Base-by-base conservation (phyloP, 768 basidiomycete genomes). In the Tylopilus rubrobrunneus region DNA sequence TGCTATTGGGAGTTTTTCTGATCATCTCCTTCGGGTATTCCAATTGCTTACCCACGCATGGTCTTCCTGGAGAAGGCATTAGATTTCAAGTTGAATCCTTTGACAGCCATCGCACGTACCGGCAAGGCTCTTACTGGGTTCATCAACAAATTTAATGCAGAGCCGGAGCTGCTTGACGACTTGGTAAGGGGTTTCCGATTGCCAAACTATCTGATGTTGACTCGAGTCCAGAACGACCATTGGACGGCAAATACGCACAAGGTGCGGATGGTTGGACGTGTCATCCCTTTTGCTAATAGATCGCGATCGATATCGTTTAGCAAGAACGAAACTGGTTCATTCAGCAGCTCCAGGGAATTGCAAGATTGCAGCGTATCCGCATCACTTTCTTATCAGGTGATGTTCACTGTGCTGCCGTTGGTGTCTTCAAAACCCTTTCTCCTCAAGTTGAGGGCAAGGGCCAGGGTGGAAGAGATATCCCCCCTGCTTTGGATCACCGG, bases 151-250 rank as follows among this genome's bases (percentile, higher is more conserved):
- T 94, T 93, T 70, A 93, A 94, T 68, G 81, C 81, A n/a, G 89
- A 91, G 42, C 89, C 94, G 0, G 97, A 98, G 71, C 73, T 99
- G 28, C 78, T 98, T 51, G 96, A 98, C 70, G 96, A 99, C 72
- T 74, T 95, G 70, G 89, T 87, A 56, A 33, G 78, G 63, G 8
- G 45, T 48, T 47, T 45, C n/a, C 29, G 34, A 39, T 48, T 49
- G 17, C 46, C 52, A 5, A 82, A 78, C 17, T 37, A 14, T 41
- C 31, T 40, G 25, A 54, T 27, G 43, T 23, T 27, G 88, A 88
- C 62, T 86, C 91, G 66, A 84, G 17, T 33, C 14, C 56, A 90
- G 85, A 93, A 93, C 59, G 92, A 96, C 65, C 92, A 95, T 62
- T 95, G 93, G 93, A 95, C 92, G 5, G 82, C 90, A 29, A 84